Conservation (phyloP, 805 yeast genomes). For the Candida ipomoeae region DNA sequence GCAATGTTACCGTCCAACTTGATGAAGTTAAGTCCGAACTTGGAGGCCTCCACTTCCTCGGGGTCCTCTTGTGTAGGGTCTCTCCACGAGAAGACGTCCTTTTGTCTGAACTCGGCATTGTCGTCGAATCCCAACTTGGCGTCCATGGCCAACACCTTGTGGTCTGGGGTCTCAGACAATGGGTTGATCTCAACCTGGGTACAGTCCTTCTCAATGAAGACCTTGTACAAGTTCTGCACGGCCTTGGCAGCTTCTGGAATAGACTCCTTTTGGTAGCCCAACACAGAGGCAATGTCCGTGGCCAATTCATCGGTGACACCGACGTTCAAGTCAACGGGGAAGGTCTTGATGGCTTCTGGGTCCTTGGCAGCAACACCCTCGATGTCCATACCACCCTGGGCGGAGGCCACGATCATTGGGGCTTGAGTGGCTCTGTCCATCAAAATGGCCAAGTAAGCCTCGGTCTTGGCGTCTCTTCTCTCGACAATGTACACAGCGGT, state of each 20-base stretch:
- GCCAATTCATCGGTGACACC: conserved; percentile 84
- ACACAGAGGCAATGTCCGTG: conserved; percentile 64
- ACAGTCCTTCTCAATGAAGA: conserved; percentile 88
- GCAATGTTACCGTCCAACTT: conserved; percentile 98
- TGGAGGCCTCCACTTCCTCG: conserved; percentile 88
- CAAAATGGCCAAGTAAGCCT: conserved; percentile 91
- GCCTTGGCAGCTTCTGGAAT: conserved; percentile 83
- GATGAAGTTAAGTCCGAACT: conserved; percentile 90
- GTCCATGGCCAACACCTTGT: conserved; percentile 94
- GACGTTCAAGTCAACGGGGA: conserved; percentile 66
- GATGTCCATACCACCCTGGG: conserved; percentile 99
- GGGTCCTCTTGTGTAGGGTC: conserved; percentile 97
- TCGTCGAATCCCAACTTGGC: conserved; percentile 98
- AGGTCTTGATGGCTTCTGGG: conserved; percentile 90
- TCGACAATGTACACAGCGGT: conserved; percentile 95
- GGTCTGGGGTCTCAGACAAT: conserved; percentile 85
- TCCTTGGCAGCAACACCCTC: conserved; percentile 94
- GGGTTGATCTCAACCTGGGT: conserved; percentile 99
- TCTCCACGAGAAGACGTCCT: conserved; percentile 95
- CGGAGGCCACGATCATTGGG: conserved; percentile 91
- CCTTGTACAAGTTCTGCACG: conserved; percentile 80
- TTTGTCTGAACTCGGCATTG: conserved; percentile 91
- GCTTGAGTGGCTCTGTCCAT: conserved; percentile 89
- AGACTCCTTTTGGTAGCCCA: conserved; percentile 79
- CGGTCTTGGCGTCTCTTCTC: conserved; percentile 89